These are phyloP conservation scores for Vigna unguiculata DNA, from an alignment of 306 rosid species.

Conservation along the genomic window DNA sequence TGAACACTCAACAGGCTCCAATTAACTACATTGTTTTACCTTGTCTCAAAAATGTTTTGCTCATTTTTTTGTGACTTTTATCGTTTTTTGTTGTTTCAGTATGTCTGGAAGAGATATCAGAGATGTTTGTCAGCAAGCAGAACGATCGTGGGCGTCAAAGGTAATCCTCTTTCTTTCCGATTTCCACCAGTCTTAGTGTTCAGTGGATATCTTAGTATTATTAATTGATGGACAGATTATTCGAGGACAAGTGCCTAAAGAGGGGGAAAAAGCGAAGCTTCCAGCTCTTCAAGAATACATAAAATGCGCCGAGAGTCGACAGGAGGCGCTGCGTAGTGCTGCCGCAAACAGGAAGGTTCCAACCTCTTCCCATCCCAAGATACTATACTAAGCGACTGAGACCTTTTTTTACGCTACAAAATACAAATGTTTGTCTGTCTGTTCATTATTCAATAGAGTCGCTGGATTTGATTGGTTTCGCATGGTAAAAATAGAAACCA, in stretches of 20 bases:
- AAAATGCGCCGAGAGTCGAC: conserved; percentile 40
- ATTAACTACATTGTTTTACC: background rate
- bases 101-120: conserved; percentile 96
- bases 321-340: conserved; percentile 47
- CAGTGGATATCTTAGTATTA: background rate
- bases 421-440: background rate
- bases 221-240: conserved; percentile 60
- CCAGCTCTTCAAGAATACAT: conserved; percentile 52
- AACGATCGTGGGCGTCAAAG: conserved; percentile 95
- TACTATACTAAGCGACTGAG: conserved; percentile 8
- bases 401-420: background rate
- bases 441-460: no score
- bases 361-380: conserved; percentile 14
- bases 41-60: background rate
- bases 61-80: background rate
- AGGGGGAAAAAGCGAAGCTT: conserved; percentile 41
- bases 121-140: conserved; percentile 94
- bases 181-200: background rate
- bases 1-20: background rate
- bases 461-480: no score
- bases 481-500: no score
- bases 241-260: conserved; percentile 49
- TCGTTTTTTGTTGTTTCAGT: conserved; percentile 53
- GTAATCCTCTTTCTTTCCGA: conserved; percentile 37
- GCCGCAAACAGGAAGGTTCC: conserved; percentile 34